phyloP scores from a whole-genome alignment of 2,329 filamentous ascomycete genomes.

The Emmonsiellopsis sp. region DNA sequence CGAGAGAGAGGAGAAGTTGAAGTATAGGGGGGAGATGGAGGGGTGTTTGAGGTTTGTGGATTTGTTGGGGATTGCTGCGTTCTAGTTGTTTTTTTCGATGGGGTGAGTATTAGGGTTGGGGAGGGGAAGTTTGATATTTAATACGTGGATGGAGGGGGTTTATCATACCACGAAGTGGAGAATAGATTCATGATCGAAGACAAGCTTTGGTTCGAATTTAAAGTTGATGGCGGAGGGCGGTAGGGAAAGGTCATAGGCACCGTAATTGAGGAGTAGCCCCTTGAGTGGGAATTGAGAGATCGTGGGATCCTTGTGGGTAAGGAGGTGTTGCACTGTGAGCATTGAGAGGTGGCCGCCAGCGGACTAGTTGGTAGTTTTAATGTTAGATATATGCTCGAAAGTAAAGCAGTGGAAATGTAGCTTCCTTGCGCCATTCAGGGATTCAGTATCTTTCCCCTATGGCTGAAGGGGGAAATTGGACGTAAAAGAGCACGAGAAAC shows the following conservation, averaged over 20 bases:
- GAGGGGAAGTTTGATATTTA: not conserved
- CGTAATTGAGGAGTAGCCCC: slow-evolving; percentile 46
- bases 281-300: slow-evolving; percentile 33
- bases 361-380: slow-evolving; percentile 22
- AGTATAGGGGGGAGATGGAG: slow-evolving; percentile 43
- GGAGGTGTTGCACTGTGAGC: slow-evolving; percentile 40
- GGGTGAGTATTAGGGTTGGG: not conserved
- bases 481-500: not conserved
- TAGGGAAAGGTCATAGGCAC: slow-evolving; percentile 42
- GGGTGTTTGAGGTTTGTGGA: slow-evolving; percentile 34
- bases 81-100: slow-evolving; percentile 4
- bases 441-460: no score
- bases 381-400: not conserved
- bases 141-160: not conserved
- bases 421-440: no score
- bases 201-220: slow-evolving; percentile 24
- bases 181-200: slow-evolving; percentile 42
- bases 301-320: slow-evolving; percentile 19
- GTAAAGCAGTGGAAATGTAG: not conserved
- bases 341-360: slow-evolving; percentile 45
- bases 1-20: slow-evolving; percentile 30
- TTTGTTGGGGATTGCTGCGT: slow-evolving; percentile 38
- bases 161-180: slow-evolving; percentile 23
- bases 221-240: slow-evolving; percentile 34
- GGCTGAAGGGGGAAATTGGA: not conserved